Evolutionary conservation across 2,329 filamentous ascomycete species (phyloP).

Genomic region (Aspergillus niger): DNA sequence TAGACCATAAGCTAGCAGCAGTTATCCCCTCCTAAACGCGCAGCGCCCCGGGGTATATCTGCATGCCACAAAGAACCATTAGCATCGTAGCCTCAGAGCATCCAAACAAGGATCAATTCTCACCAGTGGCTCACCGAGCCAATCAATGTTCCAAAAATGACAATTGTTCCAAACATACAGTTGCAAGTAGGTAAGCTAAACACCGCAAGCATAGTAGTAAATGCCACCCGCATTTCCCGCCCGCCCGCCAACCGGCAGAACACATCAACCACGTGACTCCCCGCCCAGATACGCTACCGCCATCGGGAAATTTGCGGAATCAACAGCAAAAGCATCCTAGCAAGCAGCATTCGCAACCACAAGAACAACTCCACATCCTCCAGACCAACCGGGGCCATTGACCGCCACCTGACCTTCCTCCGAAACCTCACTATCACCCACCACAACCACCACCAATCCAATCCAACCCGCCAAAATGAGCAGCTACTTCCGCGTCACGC

Average conservation of each 20-base stretch:
- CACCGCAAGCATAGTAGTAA: not conserved
- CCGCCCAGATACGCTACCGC: constrained; percentile 28
- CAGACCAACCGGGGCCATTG: no score
- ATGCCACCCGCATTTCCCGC: not conserved
- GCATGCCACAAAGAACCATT: not conserved
- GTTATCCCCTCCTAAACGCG: constrained; percentile 10
- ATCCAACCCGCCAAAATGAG: constrained; percentile 56
- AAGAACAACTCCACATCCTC: not conserved
- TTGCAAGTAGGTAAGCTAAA: not conserved
- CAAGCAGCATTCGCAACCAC: not conserved
- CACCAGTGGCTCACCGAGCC: not conserved
- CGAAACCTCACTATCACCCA: not conserved
- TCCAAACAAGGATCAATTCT: not conserved
- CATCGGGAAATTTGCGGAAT: constrained; percentile 20
- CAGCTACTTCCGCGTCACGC: constrained; percentile 85
- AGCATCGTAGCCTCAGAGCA: not conserved
- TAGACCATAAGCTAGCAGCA: not conserved
- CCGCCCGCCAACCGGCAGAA: constrained; percentile 18
- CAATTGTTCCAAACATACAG: not conserved
- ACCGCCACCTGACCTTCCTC: no score
- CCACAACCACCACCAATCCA: not conserved
- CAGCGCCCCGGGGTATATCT: constrained; percentile 9
- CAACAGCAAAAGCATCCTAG: not conserved
- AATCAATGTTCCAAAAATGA: not conserved
- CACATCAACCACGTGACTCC: constrained; percentile 32